These are phyloP conservation scores for Haplosporangium sp. DNA, from an alignment of 371 early-diverging fungal species.

Conservation along the genomic window DNA sequence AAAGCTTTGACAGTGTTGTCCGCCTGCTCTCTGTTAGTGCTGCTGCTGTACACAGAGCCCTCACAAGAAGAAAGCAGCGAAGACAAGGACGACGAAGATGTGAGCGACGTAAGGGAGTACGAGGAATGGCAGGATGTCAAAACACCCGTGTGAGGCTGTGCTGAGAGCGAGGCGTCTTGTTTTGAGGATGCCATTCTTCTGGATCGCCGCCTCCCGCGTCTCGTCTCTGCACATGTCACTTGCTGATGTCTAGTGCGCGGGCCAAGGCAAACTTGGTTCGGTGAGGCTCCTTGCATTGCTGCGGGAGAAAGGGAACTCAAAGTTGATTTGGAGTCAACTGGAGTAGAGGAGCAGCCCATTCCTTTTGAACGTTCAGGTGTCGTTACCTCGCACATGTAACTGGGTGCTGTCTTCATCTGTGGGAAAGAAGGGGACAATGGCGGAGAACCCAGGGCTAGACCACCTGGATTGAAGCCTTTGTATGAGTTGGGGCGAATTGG, in stretches of 20 bases:
- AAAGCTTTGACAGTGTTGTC: constrained; percentile 8
- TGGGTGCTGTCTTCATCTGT: constrained; percentile 6
- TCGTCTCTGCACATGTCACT: not conserved
- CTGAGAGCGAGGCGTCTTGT: not conserved
- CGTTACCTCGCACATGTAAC: not conserved
- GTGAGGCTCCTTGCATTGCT: constrained; percentile 36
- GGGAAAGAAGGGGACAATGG: not conserved
- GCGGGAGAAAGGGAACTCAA: constrained; percentile 11
- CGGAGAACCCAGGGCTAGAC: constrained; percentile 16
- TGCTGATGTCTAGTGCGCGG: not conserved
- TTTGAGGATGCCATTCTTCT: constrained; percentile 9
- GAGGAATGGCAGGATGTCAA: constrained; percentile 22
- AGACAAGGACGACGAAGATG: constrained; percentile 23
- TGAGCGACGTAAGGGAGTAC: constrained; percentile 11
- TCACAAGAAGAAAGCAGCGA: constrained; percentile 17
- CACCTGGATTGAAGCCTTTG: constrained; percentile 40
- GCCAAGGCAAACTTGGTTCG: constrained; percentile 26
- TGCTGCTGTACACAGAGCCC: not conserved
- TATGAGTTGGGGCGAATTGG: constrained; percentile 10
- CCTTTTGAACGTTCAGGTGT: constrained; percentile 8
- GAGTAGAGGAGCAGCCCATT: not conserved
- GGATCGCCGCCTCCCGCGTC: not conserved
- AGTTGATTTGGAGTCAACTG: not conserved
- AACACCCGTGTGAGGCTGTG: not conserved
- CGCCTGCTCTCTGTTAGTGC: not conserved